Conservation (phyloP, 2,329 filamentous ascomycete species). For the Fusarium verticillioides region DNA sequence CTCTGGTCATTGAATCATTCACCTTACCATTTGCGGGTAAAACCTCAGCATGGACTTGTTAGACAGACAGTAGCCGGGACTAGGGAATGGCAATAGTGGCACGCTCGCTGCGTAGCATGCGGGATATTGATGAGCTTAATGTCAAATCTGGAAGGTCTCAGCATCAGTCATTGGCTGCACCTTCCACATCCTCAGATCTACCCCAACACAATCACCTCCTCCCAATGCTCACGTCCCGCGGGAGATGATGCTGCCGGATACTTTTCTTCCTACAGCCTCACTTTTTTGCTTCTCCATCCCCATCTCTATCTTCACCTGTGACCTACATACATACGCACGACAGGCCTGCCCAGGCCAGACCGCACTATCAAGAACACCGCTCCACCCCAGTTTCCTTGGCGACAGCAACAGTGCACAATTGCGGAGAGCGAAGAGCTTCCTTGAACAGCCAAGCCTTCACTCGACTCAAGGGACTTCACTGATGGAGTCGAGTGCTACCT, state of each 20-base stretch:
- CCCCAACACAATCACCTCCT: conserved; percentile 2
- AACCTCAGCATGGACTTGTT: conserved; percentile 1
- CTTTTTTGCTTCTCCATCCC: conserved; percentile 8
- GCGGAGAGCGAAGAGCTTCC: conserved; percentile 13
- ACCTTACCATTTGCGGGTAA: conserved; percentile 13
- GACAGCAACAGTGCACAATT: conserved; percentile 31
- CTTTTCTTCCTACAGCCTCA: conserved; percentile 8
- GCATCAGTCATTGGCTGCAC: conserved; percentile 17
- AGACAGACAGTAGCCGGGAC: neutral
- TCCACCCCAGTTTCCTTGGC: conserved; percentile 29
- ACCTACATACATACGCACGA: neutral
- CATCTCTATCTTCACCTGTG: neutral
- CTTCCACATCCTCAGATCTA: conserved; percentile 12
- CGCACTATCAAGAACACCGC: conserved; percentile 12
- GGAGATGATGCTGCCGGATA: neutral
- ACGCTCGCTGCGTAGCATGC: conserved; percentile 10
- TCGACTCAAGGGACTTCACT: conserved; percentile 22
- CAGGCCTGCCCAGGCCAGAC: neutral
- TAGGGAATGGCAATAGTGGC: conserved; percentile 12
- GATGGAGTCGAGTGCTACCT: conserved; percentile 15
- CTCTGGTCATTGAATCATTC: neutral
- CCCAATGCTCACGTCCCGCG: neutral
- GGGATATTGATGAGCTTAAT: conserved; percentile 36
- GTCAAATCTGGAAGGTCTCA: conserved; percentile 28
- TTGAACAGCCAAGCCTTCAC: conserved; percentile 10